phyloP scores from a whole-genome alignment of 495 filamentous ascomycete species.

The Podospora appendiculata region DNA sequence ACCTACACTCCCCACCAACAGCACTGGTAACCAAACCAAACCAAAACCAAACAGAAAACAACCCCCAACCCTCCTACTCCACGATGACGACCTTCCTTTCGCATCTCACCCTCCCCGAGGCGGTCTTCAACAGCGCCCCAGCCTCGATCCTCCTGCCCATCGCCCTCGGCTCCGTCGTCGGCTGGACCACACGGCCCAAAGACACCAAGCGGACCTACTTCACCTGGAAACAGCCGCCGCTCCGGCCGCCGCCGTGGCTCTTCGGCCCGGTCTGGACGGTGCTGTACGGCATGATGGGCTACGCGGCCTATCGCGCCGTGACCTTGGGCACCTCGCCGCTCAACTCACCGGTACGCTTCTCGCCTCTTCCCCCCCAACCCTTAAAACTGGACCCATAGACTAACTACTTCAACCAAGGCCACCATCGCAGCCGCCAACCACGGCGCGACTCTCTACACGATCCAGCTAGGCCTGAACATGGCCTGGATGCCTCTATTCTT shows the following conservation, averaged over 20 bases:
- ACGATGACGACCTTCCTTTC: slow-evolving; percentile 63
- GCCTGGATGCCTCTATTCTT: slow-evolving; percentile 96
- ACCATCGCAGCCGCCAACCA: slow-evolving; percentile 35
- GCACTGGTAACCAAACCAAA: not conserved
- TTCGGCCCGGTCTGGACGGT: slow-evolving; percentile 83
- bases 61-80: not conserved
- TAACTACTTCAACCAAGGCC: not conserved
- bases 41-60: not conserved
- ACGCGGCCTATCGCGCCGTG: slow-evolving; percentile 63
- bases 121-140: slow-evolving; percentile 58
- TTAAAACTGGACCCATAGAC: not conserved
- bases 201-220: slow-evolving; percentile 53
- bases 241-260: slow-evolving; percentile 67
- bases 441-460: slow-evolving; percentile 69
- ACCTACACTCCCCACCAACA: no score
- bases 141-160: slow-evolving; percentile 63
- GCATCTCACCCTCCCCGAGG: slow-evolving; percentile 54
- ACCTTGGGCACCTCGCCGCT: slow-evolving; percentile 45
- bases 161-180: slow-evolving; percentile 53
- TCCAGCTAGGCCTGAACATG: slow-evolving; percentile 77
- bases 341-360: slow-evolving; percentile 18
- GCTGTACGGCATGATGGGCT: slow-evolving; percentile 86
- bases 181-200: slow-evolving; percentile 44
- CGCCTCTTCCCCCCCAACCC: slow-evolving; percentile 1
- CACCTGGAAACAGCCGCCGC: slow-evolving; percentile 68